Conservation (phyloP, 805 yeast genomes). For the Sugiyamaella smithiae region DNA sequence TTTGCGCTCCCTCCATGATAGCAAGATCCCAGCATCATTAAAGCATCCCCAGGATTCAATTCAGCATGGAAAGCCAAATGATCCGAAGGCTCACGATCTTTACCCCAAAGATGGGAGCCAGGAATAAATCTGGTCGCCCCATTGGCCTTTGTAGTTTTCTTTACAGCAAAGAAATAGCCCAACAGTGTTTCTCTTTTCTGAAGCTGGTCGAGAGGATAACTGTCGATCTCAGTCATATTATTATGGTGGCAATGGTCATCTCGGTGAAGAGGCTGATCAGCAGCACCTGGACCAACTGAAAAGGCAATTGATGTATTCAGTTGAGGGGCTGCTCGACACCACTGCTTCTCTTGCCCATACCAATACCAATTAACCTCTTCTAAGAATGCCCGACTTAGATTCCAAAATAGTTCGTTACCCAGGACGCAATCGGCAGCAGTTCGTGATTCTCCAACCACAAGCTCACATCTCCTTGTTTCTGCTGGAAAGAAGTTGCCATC, state of each 20-base stretch:
- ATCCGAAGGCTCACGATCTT: constrained; percentile 9
- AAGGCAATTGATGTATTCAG: constrained; percentile 7
- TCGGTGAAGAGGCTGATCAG: constrained; percentile 8
- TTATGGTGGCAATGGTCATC: constrained; percentile 11
- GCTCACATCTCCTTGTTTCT: constrained; percentile 7
- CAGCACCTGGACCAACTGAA: constrained; percentile 10
- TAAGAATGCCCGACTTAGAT: not conserved
- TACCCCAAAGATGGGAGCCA: constrained; percentile 11
- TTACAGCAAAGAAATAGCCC: constrained; percentile 11
- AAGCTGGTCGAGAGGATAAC: constrained; percentile 1
- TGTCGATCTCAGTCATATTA: not conserved
- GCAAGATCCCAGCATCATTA: constrained; percentile 11
- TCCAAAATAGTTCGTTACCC: not conserved
- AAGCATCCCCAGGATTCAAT: constrained; percentile 7
- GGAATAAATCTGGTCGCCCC: constrained; percentile 12
- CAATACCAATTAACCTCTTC: constrained; percentile 12
- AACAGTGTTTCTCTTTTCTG: constrained; percentile 3
- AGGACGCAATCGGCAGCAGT: constrained; percentile 6
- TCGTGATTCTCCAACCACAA: constrained; percentile 1
- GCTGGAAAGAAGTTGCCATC: constrained; percentile 8
- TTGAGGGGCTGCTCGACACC: constrained; percentile 5
- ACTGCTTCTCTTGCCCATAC: constrained; percentile 8
- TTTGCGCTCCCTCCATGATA: constrained; percentile 14
- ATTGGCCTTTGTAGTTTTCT: constrained; percentile 6
- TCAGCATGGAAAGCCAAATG: constrained; percentile 2